phyloP scores from a whole-genome alignment of 2,329 filamentous ascomycete species.

The Dichotomopilus funicola region DNA sequence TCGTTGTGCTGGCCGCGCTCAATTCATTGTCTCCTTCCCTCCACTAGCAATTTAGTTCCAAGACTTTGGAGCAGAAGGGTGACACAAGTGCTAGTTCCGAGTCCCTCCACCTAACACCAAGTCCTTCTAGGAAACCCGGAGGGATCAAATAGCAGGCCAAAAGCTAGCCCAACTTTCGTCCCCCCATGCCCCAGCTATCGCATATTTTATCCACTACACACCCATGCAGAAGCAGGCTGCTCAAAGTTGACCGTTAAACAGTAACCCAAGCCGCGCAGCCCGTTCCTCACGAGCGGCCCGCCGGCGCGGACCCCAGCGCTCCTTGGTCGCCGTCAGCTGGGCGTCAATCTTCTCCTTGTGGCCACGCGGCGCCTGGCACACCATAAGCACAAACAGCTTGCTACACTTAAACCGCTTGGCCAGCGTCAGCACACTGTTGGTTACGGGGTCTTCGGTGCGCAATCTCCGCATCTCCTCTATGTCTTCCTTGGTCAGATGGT shows the following conservation, averaged over 20 bases:
- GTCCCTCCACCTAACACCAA: no score
- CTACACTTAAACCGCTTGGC: conserved; percentile 51
- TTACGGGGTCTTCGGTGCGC: conserved; percentile 45
- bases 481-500: conserved; percentile 49
- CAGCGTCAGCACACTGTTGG: conserved; percentile 49
- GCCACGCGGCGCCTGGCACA: conserved; percentile 42
- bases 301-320: conserved; percentile 52
- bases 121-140: no score
- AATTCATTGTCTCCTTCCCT: no score
- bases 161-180: no score
- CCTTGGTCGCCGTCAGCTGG: conserved; percentile 26
- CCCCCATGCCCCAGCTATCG: no score
- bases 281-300: conserved; percentile 50
- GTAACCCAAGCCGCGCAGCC: conserved; percentile 45
- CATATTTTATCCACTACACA: neutral
- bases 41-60: no score
- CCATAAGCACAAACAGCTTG: conserved; percentile 52
- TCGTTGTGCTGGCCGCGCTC: no score
- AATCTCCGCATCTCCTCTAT: conserved; percentile 55
- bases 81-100: no score
- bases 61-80: no score
- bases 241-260: conserved; percentile 46
- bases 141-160: no score
- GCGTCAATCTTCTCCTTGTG: conserved; percentile 35
- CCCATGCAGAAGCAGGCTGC: neutral